Evolutionary conservation across 768 basidiomycete genomes (phyloP).

Genomic region (Vishniacozyma victoriae): DNA sequence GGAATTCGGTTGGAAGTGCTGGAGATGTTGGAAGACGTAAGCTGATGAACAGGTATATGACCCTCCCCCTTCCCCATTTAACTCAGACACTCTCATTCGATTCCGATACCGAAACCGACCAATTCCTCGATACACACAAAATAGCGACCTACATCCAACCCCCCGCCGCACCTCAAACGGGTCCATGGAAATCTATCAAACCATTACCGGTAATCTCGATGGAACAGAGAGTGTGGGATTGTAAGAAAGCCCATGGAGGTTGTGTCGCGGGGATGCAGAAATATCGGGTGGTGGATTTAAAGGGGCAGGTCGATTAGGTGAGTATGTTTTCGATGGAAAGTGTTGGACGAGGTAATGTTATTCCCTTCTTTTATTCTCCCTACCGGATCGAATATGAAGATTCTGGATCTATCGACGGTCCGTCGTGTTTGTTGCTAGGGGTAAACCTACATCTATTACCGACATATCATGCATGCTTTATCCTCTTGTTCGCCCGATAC

Average conservation of each 20-base stretch:
- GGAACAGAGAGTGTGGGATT: conserved; percentile 42
- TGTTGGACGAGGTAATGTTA: too few species aligned
- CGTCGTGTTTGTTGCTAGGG: too few species aligned
- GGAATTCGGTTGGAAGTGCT: neutral
- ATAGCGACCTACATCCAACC: conserved; percentile 57
- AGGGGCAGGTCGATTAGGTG: conserved; percentile 64
- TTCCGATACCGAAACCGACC: conserved; percentile 55
- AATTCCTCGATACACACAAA: conserved; percentile 66
- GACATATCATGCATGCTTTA: too few species aligned
- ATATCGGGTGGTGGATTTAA: conserved; percentile 81
- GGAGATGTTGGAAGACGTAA: neutral
- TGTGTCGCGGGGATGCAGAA: conserved; percentile 64
- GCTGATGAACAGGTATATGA: conserved; percentile 61
- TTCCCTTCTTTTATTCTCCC: too few species aligned
- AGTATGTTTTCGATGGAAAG: too few species aligned
- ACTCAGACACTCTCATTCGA: conserved; percentile 81
- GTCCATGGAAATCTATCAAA: conserved; percentile 56
- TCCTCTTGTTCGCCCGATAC: too few species aligned
- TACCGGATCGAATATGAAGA: too few species aligned
- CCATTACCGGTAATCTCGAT: conserved; percentile 48
- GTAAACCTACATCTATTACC: too few species aligned
- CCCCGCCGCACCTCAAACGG: neutral
- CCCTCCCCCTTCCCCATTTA: conserved; percentile 70
- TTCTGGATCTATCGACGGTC: too few species aligned
- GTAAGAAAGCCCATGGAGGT: conserved; percentile 39